A percentile compares a stretch with the other conserved stretches of the same genome.
Conservation (phyloP, 108 stramenopile genomes). For the Cyclotella baltica region DNA sequence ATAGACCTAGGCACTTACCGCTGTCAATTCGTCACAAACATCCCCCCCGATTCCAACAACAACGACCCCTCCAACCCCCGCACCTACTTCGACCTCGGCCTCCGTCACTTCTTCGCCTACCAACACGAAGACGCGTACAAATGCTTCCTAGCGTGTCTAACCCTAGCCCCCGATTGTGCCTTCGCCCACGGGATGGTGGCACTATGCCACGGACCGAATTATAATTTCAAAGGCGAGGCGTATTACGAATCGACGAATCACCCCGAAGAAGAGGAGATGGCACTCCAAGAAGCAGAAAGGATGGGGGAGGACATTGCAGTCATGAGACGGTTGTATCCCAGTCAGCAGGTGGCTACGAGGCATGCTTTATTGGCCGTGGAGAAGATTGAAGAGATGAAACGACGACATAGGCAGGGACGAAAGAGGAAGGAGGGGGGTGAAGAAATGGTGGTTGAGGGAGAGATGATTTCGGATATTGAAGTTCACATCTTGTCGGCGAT, state of each 20-base stretch:
- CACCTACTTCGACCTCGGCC: slow-evolving; percentile 75
- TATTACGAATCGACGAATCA: slow-evolving; percentile 86
- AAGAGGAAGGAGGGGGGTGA: slow-evolving; percentile 22
- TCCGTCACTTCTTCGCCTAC: slow-evolving; percentile 72
- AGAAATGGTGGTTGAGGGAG: slow-evolving; percentile 6
- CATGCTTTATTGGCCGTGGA: slow-evolving; percentile 72
- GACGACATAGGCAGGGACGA: slow-evolving; percentile 35
- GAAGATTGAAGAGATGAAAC: slow-evolving; percentile 71
- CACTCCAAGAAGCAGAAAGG: slow-evolving; percentile 19
- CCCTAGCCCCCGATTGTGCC: slow-evolving; percentile 73
- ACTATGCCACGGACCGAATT: slow-evolving; percentile 87
- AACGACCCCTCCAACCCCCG: slow-evolving; percentile 56
- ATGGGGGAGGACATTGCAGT: slow-evolving; percentile 43
- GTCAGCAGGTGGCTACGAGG: slow-evolving; percentile 81
- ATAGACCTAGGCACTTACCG: slow-evolving; percentile 69
- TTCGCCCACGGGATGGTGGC: slow-evolving; percentile 83
- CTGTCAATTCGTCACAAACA: slow-evolving; percentile 72
- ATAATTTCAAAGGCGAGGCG: slow-evolving; percentile 88
- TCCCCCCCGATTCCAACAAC: slow-evolving; percentile 52
- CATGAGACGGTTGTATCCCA: slow-evolving; percentile 69
- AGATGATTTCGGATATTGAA: slow-evolving; percentile 73
- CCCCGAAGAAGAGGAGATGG: slow-evolving; percentile 61
- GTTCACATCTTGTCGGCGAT: slow-evolving; percentile 69
- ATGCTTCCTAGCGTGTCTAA: slow-evolving; percentile 71
- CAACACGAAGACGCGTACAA: slow-evolving; percentile 85